Conservation (phyloP, 768 basidiomycete genomes). For the Russula sp. region DNA sequence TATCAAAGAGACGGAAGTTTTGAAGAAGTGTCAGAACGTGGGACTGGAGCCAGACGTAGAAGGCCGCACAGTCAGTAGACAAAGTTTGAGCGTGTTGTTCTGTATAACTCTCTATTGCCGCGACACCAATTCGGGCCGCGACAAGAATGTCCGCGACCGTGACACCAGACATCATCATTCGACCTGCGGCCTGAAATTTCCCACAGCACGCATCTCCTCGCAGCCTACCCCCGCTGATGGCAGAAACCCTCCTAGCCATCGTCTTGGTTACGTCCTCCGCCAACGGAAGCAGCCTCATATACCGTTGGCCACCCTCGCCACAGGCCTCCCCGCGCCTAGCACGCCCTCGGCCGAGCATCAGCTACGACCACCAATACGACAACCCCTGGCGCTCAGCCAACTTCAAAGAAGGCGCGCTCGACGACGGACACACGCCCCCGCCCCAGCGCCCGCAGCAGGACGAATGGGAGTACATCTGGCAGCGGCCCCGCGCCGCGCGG, state of each 20-base stretch:
- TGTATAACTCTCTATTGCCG: too few relatives aligned
- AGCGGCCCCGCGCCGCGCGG: slow-evolving; percentile 43
- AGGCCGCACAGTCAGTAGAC: too few relatives aligned
- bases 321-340: slow-evolving; percentile 57
- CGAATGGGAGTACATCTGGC: slow-evolving; percentile 57
- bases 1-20: too few relatives aligned
- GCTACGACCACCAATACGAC: slow-evolving; percentile 48
- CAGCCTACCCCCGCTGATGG: slow-evolving; percentile 38
- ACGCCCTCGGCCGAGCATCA: slow-evolving; percentile 53
- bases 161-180: not conserved
- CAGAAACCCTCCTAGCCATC: slow-evolving; percentile 73
- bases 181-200: not conserved
- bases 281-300: slow-evolving; percentile 72
- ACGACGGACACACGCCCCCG: slow-evolving; percentile 25
- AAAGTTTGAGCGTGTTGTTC: too few relatives aligned
- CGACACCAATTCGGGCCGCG: too few relatives aligned
- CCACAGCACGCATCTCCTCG: not conserved
- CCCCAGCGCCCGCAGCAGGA: slow-evolving; percentile 26
- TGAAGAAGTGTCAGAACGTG: too few relatives aligned
- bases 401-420: slow-evolving; percentile 34
- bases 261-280: slow-evolving; percentile 81
- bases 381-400: slow-evolving; percentile 70
- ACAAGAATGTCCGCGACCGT: not conserved
- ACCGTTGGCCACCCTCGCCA: slow-evolving; percentile 79
- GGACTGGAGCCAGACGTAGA: too few relatives aligned